A percentile compares a stretch with the other conserved stretches of the same genome.
These are phyloP conservation scores for Senecio squalidus DNA, from an alignment of 140 eudicot genomes.

Conservation along the genomic window DNA sequence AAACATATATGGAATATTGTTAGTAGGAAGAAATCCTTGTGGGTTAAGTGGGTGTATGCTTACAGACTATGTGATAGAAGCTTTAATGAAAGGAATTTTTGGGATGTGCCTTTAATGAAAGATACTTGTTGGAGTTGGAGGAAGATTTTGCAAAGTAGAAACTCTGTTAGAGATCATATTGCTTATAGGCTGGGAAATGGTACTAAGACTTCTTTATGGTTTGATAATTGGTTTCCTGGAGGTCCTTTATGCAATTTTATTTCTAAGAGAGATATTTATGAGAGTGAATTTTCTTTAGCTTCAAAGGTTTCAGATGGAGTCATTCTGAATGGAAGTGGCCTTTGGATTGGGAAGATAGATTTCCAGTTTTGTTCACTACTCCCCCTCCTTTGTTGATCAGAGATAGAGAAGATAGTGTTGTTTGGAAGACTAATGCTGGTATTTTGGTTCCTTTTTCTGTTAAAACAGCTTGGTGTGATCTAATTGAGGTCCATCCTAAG, in stretches of 20 bases:
- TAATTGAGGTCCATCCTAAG: not conserved
- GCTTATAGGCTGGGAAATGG: not conserved
- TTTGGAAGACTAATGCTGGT: not conserved
- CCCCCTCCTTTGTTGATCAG: not conserved
- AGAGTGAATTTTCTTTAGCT: not conserved
- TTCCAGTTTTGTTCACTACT: not conserved
- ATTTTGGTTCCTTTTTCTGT: not conserved
- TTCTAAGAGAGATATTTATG: not conserved
- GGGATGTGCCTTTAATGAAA: not conserved
- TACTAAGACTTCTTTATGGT: not conserved
- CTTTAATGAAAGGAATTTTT: no score
- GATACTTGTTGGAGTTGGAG: not conserved
- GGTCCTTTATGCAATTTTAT: not conserved
- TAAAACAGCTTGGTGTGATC: not conserved
- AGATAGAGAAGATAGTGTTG: not conserved
- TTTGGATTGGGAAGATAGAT: not conserved
- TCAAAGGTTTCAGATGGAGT: not conserved
- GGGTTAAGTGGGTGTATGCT: not conserved
- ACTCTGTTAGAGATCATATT: not conserved
- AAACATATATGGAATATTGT: not conserved
- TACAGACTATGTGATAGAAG: not conserved
- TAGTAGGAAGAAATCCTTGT: not conserved
- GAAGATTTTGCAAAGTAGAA: not conserved
- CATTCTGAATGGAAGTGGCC: not conserved
- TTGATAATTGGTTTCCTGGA: not conserved